These are phyloP conservation scores for Coccomyxa subellipsoidea DNA, from an alignment of 163 green algal genomes.

Conservation along the genomic window DNA sequence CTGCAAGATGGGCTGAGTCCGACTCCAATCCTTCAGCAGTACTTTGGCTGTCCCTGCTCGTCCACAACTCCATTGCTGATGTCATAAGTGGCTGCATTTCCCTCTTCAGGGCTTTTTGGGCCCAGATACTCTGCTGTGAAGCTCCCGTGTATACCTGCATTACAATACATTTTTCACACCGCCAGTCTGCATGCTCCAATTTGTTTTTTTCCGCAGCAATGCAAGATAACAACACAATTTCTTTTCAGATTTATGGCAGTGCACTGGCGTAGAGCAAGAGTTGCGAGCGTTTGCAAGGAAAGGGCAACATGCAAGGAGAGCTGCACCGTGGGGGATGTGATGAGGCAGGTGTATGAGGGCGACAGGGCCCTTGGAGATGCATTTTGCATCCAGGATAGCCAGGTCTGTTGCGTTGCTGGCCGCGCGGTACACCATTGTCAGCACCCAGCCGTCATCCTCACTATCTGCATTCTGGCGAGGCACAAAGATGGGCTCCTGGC, in stretches of 20 bases:
- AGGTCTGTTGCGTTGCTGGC: conserved; percentile 39
- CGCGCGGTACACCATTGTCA: conserved; percentile 54
- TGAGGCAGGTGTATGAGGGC: conserved; percentile 51
- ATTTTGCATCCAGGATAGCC: conserved; percentile 55
- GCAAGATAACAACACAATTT: too few species aligned
- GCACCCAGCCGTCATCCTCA: conserved; percentile 69
- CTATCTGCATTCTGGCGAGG: conserved; percentile 23
- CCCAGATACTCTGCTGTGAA: neutral
- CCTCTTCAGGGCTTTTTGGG: neutral
- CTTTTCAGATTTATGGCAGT: too few species aligned
- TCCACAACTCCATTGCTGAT: neutral
- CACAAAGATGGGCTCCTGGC: conserved; percentile 65
- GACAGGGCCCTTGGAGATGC: conserved; percentile 17
- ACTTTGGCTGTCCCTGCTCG: neutral
- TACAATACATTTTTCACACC: neutral
- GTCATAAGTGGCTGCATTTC: neutral
- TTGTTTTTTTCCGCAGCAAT: too few species aligned
- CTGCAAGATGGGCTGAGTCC: too few species aligned
- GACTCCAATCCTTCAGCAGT: neutral
- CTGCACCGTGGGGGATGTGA: conserved; percentile 9
- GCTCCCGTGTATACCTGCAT: conserved; percentile 7
- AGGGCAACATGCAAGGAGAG: too few species aligned
- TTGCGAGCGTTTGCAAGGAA: too few species aligned
- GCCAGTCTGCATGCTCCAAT: too few species aligned
- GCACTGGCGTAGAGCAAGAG: too few species aligned